Conservation (phyloP, 495 filamentous ascomycete genomes). For the Tuber microsphaerosporum region DNA sequence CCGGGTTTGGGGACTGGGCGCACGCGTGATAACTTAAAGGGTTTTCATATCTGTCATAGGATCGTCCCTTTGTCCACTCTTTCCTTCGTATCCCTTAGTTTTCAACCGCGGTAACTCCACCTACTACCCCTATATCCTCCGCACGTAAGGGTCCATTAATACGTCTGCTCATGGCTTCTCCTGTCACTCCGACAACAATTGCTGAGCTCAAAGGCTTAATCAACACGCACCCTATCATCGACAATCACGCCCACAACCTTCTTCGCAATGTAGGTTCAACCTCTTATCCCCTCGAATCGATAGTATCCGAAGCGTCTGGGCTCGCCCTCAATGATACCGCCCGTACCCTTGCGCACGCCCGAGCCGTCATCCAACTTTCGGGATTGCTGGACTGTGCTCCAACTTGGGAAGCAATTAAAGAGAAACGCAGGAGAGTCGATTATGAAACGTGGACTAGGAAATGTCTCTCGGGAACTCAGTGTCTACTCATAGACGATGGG, state of each 20-base stretch:
- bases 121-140: not conserved
- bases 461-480: slow-evolving; percentile 69
- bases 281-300: slow-evolving; percentile 48
- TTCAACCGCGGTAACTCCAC: not conserved
- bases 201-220: slow-evolving; percentile 49
- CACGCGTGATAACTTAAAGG: not conserved
- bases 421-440: slow-evolving; percentile 21
- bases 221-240: slow-evolving; percentile 67
- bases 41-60: not conserved
- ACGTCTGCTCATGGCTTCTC: not conserved
- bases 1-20: not conserved
- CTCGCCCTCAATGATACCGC: slow-evolving; percentile 55
- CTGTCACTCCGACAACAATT: slow-evolving; percentile 10
- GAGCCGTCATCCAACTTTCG: slow-evolving; percentile 63
- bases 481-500: slow-evolving; percentile 72
- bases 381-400: slow-evolving; percentile 54
- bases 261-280: slow-evolving; percentile 46
- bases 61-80: not conserved
- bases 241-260: slow-evolving; percentile 81
- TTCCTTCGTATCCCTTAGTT: not conserved
- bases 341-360: slow-evolving; percentile 58
- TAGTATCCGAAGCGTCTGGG: slow-evolving; percentile 69
- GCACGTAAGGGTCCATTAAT: not conserved
- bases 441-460: slow-evolving; percentile 54
- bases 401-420: slow-evolving; percentile 57